Percentiles rank a stretch among this genome's conserved stretches.
These are phyloP conservation scores for Pulveroboletus ravenelii DNA, from an alignment of 768 basidiomycete genomes.

Conservation along the genomic window DNA sequence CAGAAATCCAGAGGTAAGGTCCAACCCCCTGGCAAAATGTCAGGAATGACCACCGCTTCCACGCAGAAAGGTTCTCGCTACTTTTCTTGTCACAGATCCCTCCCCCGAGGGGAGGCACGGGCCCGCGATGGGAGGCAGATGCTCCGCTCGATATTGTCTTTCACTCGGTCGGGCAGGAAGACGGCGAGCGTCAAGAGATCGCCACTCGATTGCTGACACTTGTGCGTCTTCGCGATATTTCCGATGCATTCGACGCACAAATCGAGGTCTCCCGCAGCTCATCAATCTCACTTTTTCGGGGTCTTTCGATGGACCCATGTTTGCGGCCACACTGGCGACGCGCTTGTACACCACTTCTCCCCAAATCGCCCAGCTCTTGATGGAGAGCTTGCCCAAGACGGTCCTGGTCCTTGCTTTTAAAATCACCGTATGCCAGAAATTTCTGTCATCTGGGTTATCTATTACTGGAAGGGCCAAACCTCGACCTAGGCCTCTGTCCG, in stretches of 20 bases:
- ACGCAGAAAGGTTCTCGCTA: conserved; percentile 42
- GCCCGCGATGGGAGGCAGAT: conserved; percentile 53
- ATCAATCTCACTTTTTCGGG: conserved; percentile 38
- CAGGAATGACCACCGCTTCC: conserved; percentile 6
- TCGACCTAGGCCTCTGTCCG: conserved; percentile 34
- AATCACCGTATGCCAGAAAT: conserved; percentile 39
- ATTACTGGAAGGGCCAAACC: conserved; percentile 12
- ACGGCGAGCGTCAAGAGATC: conserved; percentile 27
- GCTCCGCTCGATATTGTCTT: conserved; percentile 46
- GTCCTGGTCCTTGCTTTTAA: conserved; percentile 38
- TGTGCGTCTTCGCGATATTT: conserved; percentile 16
- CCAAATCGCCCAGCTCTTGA: conserved; percentile 30
- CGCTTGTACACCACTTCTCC: conserved; percentile 31
- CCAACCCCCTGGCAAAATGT: conserved; percentile 2
- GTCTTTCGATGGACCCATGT: conserved; percentile 34
- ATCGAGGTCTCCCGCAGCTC: conserved; percentile 27
- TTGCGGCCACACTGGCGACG: conserved; percentile 34
- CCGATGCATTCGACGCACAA: not conserved
- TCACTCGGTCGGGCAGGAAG: conserved; percentile 32
- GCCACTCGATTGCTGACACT: conserved; percentile 34
- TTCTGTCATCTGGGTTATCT: conserved; percentile 27
- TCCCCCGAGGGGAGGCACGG: conserved; percentile 41
- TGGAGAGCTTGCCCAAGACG: conserved; percentile 36
- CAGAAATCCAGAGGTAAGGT: conserved; percentile 26
- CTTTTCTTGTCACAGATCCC: conserved; percentile 59